A percentile compares a stretch with the other conserved stretches of the same genome.
phyloP scores from a whole-genome alignment of 2,329 filamentous ascomycete species.

The Fusarium compactum region DNA sequence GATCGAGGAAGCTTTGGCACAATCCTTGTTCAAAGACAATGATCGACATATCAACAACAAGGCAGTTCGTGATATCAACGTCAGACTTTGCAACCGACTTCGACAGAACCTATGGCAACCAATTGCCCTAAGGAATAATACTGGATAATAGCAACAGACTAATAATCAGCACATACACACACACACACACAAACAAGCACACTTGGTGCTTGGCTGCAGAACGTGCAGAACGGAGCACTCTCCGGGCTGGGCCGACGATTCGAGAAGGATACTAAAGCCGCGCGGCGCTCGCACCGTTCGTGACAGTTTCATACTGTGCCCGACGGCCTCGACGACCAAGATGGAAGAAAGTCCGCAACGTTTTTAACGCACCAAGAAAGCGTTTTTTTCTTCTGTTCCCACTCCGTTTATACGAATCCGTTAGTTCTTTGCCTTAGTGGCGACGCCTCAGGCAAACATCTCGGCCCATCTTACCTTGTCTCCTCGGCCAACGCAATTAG shows the following conservation, averaged over 20 bases:
- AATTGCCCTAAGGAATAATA: constrained; percentile 9
- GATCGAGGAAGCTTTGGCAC: constrained; percentile 16
- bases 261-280: constrained; percentile 26
- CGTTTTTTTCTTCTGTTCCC: constrained; percentile 25
- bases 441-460: constrained; percentile 32
- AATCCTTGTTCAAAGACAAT: constrained; percentile 12
- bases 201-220: constrained; percentile 26
- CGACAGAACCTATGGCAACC: constrained; percentile 2
- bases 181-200: background rate
- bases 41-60: constrained; percentile 36
- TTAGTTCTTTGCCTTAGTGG: constrained; percentile 31
- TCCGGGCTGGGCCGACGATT: constrained; percentile 20
- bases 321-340: constrained; percentile 20
- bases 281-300: constrained; percentile 30
- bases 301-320: constrained; percentile 41
- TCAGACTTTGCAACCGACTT: constrained; percentile 11
- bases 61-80: constrained; percentile 11
- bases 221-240: constrained; percentile 31
- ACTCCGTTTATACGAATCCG: constrained; percentile 27
- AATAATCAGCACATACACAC: constrained; percentile 1
- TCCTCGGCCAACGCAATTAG: constrained; percentile 19
- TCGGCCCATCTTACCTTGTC: background rate
- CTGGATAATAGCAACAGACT: constrained; percentile 3
- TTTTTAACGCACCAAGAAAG: constrained; percentile 35
- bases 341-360: constrained; percentile 29